These are phyloP conservation scores for Mucor circinelloides DNA, from an alignment of 371 early-diverging fungal species.

Conservation along the genomic window DNA sequence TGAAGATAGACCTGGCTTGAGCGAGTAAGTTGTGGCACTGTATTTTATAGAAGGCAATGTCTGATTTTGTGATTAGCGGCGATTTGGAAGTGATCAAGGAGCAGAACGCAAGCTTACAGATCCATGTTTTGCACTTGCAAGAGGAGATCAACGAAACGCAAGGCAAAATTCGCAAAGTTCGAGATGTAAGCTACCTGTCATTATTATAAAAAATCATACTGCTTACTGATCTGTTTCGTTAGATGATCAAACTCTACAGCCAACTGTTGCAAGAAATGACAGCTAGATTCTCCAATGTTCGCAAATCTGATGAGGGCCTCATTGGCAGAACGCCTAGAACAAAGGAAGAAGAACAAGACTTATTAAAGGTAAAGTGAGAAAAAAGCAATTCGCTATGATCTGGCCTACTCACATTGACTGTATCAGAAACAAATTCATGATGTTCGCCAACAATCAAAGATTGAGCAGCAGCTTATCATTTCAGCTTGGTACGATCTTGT, in stretches of 20 bases:
- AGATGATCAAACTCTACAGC: constrained; percentile 60
- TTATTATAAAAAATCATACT: neutral
- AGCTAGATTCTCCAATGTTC: constrained; percentile 31
- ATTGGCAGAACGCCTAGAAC: constrained; percentile 38
- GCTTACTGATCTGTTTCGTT: neutral
- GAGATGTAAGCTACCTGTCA: constrained; percentile 55
- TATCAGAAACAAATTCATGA: constrained; percentile 69
- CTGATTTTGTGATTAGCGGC: constrained; percentile 17
- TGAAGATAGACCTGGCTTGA: constrained; percentile 42
- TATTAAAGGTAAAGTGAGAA: constrained; percentile 53
- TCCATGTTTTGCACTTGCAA: constrained; percentile 61
- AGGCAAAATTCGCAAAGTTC: constrained; percentile 73
- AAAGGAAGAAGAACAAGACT: constrained; percentile 75
- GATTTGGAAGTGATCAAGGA: constrained; percentile 63
- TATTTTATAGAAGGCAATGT: neutral
- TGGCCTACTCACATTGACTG: constrained; percentile 18
- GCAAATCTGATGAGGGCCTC: constrained; percentile 33
- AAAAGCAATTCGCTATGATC: constrained; percentile 10
- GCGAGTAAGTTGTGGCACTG: constrained; percentile 35
- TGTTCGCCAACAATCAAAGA: constrained; percentile 59
- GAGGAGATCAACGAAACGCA: constrained; percentile 75
- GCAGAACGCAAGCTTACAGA: constrained; percentile 63
- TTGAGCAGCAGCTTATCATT: constrained; percentile 75
- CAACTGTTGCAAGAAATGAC: constrained; percentile 57
- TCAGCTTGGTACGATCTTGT: constrained; percentile 79